Conservation (phyloP, 2,329 filamentous ascomycete species). For the Zymoseptoria passerinii region DNA sequence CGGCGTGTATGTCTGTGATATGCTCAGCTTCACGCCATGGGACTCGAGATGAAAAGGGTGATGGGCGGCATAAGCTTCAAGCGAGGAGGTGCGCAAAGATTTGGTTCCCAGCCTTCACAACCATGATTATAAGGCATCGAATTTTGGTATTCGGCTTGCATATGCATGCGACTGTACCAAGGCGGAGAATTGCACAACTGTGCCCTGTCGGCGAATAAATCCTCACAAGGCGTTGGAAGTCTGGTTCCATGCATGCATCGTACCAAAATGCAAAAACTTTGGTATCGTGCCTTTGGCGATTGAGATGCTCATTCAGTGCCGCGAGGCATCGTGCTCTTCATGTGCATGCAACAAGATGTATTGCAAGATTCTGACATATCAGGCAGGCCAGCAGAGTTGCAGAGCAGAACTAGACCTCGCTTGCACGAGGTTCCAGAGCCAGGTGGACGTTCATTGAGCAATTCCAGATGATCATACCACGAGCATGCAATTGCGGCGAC, state of each 20-base stretch:
- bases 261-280: not conserved
- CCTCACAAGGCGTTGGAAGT: not conserved
- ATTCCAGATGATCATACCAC: too few species aligned
- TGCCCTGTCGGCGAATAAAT: not conserved
- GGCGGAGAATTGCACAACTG: not conserved
- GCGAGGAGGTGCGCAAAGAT: not conserved
- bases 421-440: not conserved
- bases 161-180: not conserved
- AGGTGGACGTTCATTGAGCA: not conserved
- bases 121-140: not conserved
- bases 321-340: not conserved
- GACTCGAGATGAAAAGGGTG: not conserved
- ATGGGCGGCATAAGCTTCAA: not conserved
- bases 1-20: not conserved
- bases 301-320: not conserved
- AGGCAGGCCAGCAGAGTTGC: not conserved
- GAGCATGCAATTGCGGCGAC: too few species aligned
- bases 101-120: not conserved
- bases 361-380: not conserved
- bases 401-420: not conserved
- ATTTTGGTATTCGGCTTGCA: not conserved
- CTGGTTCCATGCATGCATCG: not conserved
- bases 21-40: not conserved
- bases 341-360: not conserved
- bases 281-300: not conserved